These are phyloP conservation scores for Ambrosia trifida DNA, from an alignment of 129 eudicot genomes.

Conservation along the genomic window DNA sequence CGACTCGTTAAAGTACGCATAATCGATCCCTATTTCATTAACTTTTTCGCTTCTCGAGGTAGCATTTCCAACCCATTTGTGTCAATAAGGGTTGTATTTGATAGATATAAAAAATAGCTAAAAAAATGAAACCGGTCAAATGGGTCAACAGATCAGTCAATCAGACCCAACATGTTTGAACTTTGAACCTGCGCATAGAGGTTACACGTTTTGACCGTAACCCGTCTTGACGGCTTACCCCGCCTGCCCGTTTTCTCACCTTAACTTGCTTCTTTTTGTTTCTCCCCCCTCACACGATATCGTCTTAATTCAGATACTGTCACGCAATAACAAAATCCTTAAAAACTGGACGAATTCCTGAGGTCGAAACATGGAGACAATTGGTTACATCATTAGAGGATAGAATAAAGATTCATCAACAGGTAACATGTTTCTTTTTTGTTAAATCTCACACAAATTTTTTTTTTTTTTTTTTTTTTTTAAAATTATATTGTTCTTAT, in stretches of 20 bases:
- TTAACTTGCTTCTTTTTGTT: background rate
- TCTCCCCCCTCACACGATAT: background rate
- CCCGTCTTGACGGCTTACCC: constrained; percentile 6
- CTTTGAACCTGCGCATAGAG: background rate
- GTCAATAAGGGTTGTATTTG: background rate
- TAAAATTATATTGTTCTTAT: background rate
- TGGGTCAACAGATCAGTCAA: background rate
- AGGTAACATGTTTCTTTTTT: constrained; percentile 40
- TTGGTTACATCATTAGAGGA: constrained; percentile 76
- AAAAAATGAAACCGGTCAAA: background rate
- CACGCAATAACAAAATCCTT: constrained; percentile 69
- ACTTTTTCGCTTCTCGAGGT: constrained; percentile 8
- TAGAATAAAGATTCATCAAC: constrained; percentile 86
- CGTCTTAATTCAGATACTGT: constrained; percentile 65
- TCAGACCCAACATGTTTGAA: background rate
- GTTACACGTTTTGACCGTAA: background rate
- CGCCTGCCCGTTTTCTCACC: background rate
- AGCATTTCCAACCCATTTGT: background rate
- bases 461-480: too few relatives aligned
- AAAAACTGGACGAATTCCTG: constrained; percentile 82
- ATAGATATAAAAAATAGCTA: background rate
- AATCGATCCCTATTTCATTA: background rate
- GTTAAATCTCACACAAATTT: background rate
- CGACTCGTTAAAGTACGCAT: constrained; percentile 72
- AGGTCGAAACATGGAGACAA: constrained; percentile 72